These are phyloP conservation scores for Gynandropsis gynandra DNA, from an alignment of 345 rosid genomes.

Conservation along the genomic window DNA sequence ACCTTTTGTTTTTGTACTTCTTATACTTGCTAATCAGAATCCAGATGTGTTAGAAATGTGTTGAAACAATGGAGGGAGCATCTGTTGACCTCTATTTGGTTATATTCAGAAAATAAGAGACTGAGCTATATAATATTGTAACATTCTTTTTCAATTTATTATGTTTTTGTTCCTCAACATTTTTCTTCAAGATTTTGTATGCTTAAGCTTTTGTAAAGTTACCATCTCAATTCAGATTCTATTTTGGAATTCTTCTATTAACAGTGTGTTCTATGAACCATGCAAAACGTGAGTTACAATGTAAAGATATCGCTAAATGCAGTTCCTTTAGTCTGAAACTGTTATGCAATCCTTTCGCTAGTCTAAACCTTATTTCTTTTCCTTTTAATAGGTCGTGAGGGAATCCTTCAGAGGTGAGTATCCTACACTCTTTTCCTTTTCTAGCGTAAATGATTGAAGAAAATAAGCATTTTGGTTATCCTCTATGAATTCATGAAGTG, in stretches of 20 bases:
- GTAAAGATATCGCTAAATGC: slow-evolving; percentile 3
- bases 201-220: neutral
- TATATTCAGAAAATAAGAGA: no score
- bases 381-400: slow-evolving; percentile 52
- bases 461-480: slow-evolving; percentile 2
- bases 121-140: no score
- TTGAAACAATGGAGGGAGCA: no score
- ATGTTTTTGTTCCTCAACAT: no score
- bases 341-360: slow-evolving; percentile 13
- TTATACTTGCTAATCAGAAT: slow-evolving; percentile 1
- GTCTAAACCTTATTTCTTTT: slow-evolving; percentile 4
- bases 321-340: neutral
- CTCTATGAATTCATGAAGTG: neutral
- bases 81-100: no score
- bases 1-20: neutral
- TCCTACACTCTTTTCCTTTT: slow-evolving; percentile 10
- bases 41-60: neutral
- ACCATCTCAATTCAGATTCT: slow-evolving; percentile 5
- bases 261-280: neutral
- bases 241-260: no score
- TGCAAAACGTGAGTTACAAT: neutral
- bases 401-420: slow-evolving; percentile 72
- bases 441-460: slow-evolving; percentile 6
- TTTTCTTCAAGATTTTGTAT: no score
- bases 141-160: no score